Conservation (phyloP, 1,284 basidiomycete species). For the Boletus albobrunnescens region DNA sequence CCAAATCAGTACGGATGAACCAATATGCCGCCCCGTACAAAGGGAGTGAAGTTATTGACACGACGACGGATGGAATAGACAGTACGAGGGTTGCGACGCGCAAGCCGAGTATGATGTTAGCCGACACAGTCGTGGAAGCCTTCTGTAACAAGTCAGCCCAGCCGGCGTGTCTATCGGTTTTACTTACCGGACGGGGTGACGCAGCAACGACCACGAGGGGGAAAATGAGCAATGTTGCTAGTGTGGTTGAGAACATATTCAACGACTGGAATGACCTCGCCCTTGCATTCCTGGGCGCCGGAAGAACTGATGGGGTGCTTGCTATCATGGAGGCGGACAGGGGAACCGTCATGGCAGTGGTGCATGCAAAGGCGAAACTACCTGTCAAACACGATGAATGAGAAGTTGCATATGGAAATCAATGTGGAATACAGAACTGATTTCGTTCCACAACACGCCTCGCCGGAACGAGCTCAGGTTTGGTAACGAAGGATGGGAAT, state of each 20-base stretch:
- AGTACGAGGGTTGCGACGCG: slow-evolving; percentile 53
- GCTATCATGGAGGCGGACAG: slow-evolving; percentile 58
- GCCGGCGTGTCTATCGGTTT: neutral
- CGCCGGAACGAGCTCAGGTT: slow-evolving; percentile 38
- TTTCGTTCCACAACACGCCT: slow-evolving; percentile 58
- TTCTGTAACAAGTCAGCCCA: slow-evolving; percentile 19
- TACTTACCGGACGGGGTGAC: slow-evolving; percentile 41
- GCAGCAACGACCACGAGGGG: slow-evolving; percentile 57
- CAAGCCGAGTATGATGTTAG: slow-evolving; percentile 40
- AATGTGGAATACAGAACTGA: slow-evolving; percentile 45
- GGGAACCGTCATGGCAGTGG: slow-evolving; percentile 59
- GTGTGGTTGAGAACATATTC: slow-evolving; percentile 46
- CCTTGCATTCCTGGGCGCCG: slow-evolving; percentile 44
- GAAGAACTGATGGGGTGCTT: slow-evolving; percentile 32
- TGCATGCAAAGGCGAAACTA: slow-evolving; percentile 60
- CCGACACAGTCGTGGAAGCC: slow-evolving; percentile 24
- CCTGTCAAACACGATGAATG: slow-evolving; percentile 15
- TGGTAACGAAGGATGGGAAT: slow-evolving; percentile 43
- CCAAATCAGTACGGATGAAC: slow-evolving; percentile 45
- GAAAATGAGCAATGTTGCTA: slow-evolving; percentile 49
- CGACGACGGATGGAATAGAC: slow-evolving; percentile 56
- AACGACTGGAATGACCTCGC: slow-evolving; percentile 57
- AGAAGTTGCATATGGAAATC: neutral
- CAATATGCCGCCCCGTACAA: slow-evolving; percentile 43
- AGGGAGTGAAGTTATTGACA: slow-evolving; percentile 48